Base-by-base conservation (phyloP, 1,284 basidiomycete genomes). In the Schizophyllum commune region DNA sequence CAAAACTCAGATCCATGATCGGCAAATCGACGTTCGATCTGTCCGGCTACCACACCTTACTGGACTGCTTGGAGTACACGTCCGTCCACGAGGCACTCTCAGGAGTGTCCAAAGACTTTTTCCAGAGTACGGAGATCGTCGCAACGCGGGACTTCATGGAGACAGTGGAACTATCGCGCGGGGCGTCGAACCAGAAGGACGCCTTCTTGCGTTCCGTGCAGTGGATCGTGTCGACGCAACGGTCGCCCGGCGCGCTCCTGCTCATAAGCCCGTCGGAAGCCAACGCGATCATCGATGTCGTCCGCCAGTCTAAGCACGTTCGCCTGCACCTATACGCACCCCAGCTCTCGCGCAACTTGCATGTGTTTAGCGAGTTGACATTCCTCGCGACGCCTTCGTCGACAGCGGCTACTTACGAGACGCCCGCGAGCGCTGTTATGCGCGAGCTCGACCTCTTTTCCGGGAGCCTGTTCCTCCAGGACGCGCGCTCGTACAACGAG, bases 391-490 rank as follows among this genome's bases (percentile, higher is more conserved):
- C 58, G 32, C 55, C 56, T 13, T 27, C 27, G 27, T 27, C 27
- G 27, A 55, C 58, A 0, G 34, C 60, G 17, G 63, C 61, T 6
- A 15, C 3, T 1, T 32, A 61, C 13, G 58, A 62, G 22, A n/a
- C 57, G 2, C 22, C 20, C 13, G 59, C 51, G 0, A 2, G 20
- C 51, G 51, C 27, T 15, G 5, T 53, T 1, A 32, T 64, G 54
- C 56, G 61, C 51, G 61, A 64, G 61, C 61, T 64, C 39, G 61
- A 62, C 34, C 60, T 64, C 47, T 64, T 63, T 39, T 60, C 61
- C 17, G 63, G 63, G 1, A 60, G 60, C 32, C 21, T 64, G 11
- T 64, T 62, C 58, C 57, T 55, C 32, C 56, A 58, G 0, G 60
- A 63, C 20, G 61, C 58, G 52, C 21, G 15, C 17, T 59, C 60